Conservation (phyloP, 139 green algal species). For the Chlorella ohadii region DNA sequence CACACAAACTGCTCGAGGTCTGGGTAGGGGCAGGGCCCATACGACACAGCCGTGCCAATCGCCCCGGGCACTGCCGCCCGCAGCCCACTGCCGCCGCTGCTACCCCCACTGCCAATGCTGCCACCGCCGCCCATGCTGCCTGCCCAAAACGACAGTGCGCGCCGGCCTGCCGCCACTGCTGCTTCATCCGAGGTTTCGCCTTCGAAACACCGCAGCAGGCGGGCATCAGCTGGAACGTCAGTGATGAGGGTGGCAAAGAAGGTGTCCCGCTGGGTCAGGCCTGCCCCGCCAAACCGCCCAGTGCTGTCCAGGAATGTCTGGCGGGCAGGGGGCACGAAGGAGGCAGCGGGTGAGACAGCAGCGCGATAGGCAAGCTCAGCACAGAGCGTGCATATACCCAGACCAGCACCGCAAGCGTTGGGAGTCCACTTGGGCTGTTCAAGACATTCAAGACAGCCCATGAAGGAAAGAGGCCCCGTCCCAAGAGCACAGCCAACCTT, state of each 20-base stretch:
- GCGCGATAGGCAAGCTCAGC: background rate
- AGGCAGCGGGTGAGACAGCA: background rate
- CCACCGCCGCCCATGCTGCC: background rate
- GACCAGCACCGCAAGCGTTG: no score
- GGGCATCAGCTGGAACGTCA: conserved; percentile 18
- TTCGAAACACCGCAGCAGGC: conserved; percentile 52
- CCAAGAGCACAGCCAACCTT: no score
- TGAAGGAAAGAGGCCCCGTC: no score
- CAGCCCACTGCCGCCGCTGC: background rate
- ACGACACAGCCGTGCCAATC: background rate
- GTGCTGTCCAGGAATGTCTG: conserved; percentile 11
- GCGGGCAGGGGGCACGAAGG: background rate
- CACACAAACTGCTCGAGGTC: conserved; percentile 8
- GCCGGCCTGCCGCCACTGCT: background rate
- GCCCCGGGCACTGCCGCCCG: background rate
- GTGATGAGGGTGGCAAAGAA: conserved; percentile 50
- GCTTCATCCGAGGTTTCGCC: background rate
- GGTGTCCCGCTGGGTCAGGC: conserved; percentile 9
- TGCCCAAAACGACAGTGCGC: background rate
- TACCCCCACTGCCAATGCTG: background rate
- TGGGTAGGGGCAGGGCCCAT: conserved; percentile 6
- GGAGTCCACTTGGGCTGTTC: no score
- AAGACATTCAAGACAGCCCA: no score
- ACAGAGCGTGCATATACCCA: no score
- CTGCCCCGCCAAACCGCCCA: conserved; percentile 24